Conservation (phyloP, 805 yeast genomes). For the Cyberlindnera nakhonratchasimensis region DNA sequence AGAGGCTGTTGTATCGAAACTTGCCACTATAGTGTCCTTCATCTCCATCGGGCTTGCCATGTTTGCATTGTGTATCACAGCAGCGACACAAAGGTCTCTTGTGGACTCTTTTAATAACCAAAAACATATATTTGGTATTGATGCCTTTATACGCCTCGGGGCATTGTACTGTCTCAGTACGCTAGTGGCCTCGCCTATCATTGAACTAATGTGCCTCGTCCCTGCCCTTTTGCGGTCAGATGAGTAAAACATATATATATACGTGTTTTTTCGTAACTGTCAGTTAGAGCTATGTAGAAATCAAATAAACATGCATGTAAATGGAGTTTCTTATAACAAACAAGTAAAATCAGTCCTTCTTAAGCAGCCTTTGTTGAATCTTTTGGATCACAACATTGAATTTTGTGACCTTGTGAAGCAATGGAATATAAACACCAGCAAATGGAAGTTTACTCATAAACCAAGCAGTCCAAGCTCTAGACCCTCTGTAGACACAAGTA, state of each 20-base stretch:
- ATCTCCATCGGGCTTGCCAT: neutral
- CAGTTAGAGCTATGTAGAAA: no score
- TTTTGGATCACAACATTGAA: neutral
- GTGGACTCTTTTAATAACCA: neutral
- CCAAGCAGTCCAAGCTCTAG: constrained; percentile 8
- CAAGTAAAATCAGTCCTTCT: neutral
- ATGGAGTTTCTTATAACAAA: neutral
- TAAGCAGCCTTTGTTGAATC: neutral
- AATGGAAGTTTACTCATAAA: constrained; percentile 10
- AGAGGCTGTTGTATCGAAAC: neutral
- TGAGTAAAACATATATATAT: neutral
- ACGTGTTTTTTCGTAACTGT: neutral
- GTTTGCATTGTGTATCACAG: neutral
- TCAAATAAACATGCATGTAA: neutral
- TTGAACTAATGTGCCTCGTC: neutral
- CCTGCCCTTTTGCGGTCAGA: neutral
- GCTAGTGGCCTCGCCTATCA: neutral
- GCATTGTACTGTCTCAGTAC: neutral
- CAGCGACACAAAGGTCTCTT: neutral
- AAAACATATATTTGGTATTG: neutral
- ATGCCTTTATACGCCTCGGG: neutral
- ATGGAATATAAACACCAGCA: constrained; percentile 1
- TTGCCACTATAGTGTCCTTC: neutral
- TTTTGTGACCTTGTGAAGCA: neutral
- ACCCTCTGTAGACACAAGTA: constrained; percentile 16